phyloP scores from a whole-genome alignment of 169 alveolate species.

The Eimeria praecox region DNA sequence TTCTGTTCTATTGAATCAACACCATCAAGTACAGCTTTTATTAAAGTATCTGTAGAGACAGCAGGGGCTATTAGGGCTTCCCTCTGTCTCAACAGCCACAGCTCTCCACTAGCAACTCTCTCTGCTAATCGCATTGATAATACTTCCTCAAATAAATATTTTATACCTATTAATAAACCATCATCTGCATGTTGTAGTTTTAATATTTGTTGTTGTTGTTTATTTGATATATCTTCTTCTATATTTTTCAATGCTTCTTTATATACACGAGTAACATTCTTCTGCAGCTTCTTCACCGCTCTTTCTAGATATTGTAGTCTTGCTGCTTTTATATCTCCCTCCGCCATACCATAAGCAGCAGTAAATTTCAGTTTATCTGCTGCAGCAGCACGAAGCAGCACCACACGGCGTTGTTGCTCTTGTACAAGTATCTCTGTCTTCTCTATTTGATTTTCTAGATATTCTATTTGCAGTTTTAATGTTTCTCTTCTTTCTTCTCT shows the following conservation, averaged over 20 bases:
- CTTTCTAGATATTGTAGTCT: not conserved
- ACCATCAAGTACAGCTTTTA: not conserved
- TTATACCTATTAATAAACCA: not conserved
- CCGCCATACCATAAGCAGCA: not conserved
- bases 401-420: not conserved
- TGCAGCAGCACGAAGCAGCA: not conserved
- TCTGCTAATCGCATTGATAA: not conserved
- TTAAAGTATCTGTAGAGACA: not conserved
- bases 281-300: not conserved
- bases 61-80: not conserved
- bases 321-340: not conserved
- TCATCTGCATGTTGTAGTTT: not conserved
- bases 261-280: not conserved
- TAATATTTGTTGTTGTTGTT: not conserved
- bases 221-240: not conserved
- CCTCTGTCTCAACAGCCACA: not conserved
- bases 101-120: not conserved
- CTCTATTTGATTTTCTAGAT: not conserved
- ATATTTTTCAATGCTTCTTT: not conserved
- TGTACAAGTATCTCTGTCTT: not conserved
- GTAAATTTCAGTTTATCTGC: not conserved
- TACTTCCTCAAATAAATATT: not conserved
- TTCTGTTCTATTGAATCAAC: not conserved
- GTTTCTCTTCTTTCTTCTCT: not conserved
- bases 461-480: too few relatives aligned